These are phyloP conservation scores for Amanita fuliginea DNA, from an alignment of 768 basidiomycete genomes.

Conservation along the genomic window DNA sequence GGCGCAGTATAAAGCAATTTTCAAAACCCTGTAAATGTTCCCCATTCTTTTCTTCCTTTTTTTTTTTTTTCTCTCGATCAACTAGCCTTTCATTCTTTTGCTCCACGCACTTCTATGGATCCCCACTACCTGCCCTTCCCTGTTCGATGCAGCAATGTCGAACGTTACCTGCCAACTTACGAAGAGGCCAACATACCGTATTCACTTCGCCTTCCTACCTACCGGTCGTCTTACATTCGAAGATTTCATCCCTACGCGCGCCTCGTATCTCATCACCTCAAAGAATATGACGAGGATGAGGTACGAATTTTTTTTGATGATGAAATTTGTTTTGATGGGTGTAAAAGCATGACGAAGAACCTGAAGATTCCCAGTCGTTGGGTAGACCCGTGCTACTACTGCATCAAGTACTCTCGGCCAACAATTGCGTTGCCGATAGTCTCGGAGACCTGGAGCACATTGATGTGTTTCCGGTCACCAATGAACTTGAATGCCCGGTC, in stretches of 20 bases:
- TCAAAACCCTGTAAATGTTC: background rate
- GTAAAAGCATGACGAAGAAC: background rate
- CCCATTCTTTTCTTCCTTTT: background rate
- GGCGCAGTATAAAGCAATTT: background rate
- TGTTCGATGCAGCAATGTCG: background rate
- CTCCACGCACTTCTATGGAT: background rate
- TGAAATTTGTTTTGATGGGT: background rate
- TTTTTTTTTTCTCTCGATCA: background rate
- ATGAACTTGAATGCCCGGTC: background rate
- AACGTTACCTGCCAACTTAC: background rate
- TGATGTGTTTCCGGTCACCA: background rate
- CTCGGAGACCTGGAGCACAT: background rate
- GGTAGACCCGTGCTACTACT: background rate
- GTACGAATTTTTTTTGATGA: background rate
- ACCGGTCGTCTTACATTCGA: background rate
- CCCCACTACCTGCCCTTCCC: background rate
- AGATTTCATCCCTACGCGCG: conserved; percentile 1
- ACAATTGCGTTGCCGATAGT: background rate
- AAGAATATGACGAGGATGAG: background rate
- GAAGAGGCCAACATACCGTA: background rate
- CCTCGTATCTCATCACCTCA: background rate
- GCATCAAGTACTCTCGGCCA: background rate
- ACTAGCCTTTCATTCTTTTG: background rate
- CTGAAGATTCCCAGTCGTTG: background rate
- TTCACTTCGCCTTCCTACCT: background rate